A percentile compares a stretch with the other conserved stretches of the same genome.
Evolutionary conservation across 2,329 filamentous ascomycete genomes (phyloP).

Genomic region (Hypoxylon sp.): DNA sequence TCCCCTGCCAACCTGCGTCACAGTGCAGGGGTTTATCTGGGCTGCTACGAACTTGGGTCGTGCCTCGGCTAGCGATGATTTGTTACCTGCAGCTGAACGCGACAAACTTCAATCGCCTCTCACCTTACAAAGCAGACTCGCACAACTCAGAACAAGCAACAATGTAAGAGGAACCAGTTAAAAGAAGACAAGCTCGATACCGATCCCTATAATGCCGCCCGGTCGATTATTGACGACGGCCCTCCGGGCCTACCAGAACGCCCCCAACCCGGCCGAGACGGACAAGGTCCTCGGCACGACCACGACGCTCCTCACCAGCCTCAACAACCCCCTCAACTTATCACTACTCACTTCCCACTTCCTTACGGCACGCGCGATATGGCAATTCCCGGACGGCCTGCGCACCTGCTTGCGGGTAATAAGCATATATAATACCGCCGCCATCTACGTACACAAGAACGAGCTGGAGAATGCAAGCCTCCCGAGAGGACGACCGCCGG

Average conservation of each 20-base stretch:
- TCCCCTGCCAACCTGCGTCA: slow-evolving; percentile 15
- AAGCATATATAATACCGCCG: slow-evolving; percentile 75
- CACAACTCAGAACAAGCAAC: too few species aligned
- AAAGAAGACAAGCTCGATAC: not conserved
- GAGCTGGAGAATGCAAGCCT: slow-evolving; percentile 51
- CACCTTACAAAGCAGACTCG: slow-evolving; percentile 14
- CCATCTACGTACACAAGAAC: slow-evolving; percentile 60
- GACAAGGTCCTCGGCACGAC: slow-evolving; percentile 71
- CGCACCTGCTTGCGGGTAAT: slow-evolving; percentile 71
- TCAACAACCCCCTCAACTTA: slow-evolving; percentile 79
- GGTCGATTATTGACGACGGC: slow-evolving; percentile 73
- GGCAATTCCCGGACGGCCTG: slow-evolving; percentile 68
- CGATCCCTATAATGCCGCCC: slow-evolving; percentile 62
- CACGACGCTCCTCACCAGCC: slow-evolving; percentile 70
- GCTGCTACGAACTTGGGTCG: slow-evolving; percentile 24
- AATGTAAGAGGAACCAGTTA: too few species aligned
- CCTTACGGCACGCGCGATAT: slow-evolving; percentile 75
- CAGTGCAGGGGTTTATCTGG: slow-evolving; percentile 9
- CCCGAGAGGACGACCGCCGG: slow-evolving; percentile 39
- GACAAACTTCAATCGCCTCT: not conserved
- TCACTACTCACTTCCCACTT: slow-evolving; percentile 76
- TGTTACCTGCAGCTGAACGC: not conserved
- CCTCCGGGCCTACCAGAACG: slow-evolving; percentile 65
- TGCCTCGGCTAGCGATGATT: slow-evolving; percentile 38
- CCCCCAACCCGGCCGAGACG: slow-evolving; percentile 58